Conservation (phyloP, 495 filamentous ascomycete genomes). For the Bombardia bombarda region DNA sequence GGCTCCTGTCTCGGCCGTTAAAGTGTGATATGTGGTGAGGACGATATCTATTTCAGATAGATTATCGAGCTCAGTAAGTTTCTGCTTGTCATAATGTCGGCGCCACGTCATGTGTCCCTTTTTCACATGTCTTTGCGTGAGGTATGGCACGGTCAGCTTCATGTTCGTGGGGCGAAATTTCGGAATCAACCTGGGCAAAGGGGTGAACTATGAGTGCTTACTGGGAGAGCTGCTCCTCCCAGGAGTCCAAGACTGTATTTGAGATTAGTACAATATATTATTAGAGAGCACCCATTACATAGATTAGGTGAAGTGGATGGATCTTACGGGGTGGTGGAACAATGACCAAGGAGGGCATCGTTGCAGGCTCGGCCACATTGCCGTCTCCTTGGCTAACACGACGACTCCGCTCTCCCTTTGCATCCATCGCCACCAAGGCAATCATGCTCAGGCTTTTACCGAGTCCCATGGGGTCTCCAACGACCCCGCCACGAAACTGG, state of each 20-base stretch:
- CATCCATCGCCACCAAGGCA: conserved; percentile 22
- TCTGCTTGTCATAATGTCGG: conserved; percentile 24
- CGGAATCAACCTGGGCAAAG: background rate
- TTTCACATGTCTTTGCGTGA: conserved; percentile 20
- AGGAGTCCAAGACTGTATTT: conserved; percentile 23
- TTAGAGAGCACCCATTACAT: background rate
- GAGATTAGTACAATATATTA: background rate
- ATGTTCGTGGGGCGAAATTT: background rate
- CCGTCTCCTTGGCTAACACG: background rate
- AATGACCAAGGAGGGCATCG: conserved; percentile 7
- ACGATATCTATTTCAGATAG: conserved; percentile 18
- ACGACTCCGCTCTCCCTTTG: background rate
- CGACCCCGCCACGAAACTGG: conserved; percentile 28
- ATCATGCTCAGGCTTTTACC: conserved; percentile 36
- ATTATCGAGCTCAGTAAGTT: conserved; percentile 6
- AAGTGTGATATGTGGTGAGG: conserved; percentile 34
- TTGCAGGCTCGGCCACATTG: background rate
- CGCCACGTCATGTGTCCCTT: conserved; percentile 15
- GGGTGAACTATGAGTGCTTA: background rate
- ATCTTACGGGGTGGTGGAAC: conserved; percentile 28
- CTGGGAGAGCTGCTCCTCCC: conserved; percentile 27
- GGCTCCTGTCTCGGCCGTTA: conserved; percentile 21
- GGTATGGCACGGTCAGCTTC: background rate
- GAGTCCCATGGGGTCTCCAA: conserved; percentile 36
- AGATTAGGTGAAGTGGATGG: background rate